Conservation (phyloP, 306 rosid species). For the Ammopiptanthus mongolicus region DNA sequence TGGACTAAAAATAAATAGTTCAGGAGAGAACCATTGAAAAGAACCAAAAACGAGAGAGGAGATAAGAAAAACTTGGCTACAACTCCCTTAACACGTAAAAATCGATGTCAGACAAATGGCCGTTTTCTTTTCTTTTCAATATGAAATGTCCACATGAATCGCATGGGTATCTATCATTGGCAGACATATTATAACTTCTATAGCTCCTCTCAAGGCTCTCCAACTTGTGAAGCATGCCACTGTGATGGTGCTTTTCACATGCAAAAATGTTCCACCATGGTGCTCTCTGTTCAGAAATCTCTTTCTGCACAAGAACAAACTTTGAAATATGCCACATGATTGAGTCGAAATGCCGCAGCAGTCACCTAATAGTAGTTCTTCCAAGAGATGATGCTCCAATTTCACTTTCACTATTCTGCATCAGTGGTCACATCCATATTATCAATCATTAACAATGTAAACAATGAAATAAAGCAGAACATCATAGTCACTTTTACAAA, state of each 20-base stretch:
- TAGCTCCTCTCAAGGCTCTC: constrained; percentile 30
- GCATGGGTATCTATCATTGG: constrained; percentile 8
- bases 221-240: constrained; percentile 1
- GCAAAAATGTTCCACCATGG: constrained; percentile 12
- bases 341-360: not conserved
- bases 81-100: constrained; percentile 4
- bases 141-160: constrained; percentile 12
- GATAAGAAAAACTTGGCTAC: constrained; percentile 10
- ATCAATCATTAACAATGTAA: not conserved
- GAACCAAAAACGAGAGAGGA: not conserved
- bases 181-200: constrained; percentile 17
- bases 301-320: constrained; percentile 15
- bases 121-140: not conserved
- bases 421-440: constrained; percentile 6
- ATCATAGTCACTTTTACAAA: not conserved
- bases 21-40: constrained; percentile 1
- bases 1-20: constrained; percentile 12
- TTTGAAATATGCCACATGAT: constrained; percentile 14
- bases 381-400: constrained; percentile 96
- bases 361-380: constrained; percentile 82
- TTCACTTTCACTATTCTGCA: constrained; percentile 88
- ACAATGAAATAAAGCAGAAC: not conserved
- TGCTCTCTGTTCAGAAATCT: not conserved
- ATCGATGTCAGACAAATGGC: not conserved
- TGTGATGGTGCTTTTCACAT: not conserved